phyloP scores from a whole-genome alignment of 805 yeast genomes.

The Starmerella bombicola region DNA sequence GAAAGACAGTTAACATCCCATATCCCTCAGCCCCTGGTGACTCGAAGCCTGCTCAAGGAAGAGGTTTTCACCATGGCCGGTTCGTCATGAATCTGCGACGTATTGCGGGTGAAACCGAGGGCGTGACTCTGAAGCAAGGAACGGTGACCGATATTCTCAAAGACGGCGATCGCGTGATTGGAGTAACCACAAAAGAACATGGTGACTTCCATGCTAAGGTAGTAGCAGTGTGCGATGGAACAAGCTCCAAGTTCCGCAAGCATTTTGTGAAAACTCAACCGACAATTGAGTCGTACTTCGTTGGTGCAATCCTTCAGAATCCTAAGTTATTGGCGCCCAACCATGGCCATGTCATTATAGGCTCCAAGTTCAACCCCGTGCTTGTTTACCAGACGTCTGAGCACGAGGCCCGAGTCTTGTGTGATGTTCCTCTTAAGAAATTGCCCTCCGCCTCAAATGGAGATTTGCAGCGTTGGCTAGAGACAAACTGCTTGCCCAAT shows the following conservation, averaged over 20 bases:
- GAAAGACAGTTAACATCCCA: conserved; percentile 44
- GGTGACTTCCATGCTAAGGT: conserved; percentile 43
- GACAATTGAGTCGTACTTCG: conserved; percentile 65
- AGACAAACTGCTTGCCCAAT: conserved; percentile 46
- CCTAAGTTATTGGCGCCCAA: conserved; percentile 62
- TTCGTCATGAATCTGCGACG: conserved; percentile 65
- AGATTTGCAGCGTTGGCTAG: conserved; percentile 49
- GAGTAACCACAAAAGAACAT: conserved; percentile 43
- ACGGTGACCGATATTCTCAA: conserved; percentile 56
- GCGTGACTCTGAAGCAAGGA: conserved; percentile 71
- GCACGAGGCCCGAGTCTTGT: conserved; percentile 71
- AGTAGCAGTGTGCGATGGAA: conserved; percentile 82
- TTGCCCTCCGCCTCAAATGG: conserved; percentile 54
- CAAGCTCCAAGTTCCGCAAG: conserved; percentile 81
- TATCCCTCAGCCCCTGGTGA: conserved; percentile 39
- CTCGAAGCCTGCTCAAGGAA: conserved; percentile 42
- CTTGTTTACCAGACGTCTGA: conserved; percentile 77
- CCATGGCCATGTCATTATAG: conserved; percentile 84
- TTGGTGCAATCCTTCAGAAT: conserved; percentile 63
- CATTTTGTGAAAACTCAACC: conserved; percentile 57
- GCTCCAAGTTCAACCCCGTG: conserved; percentile 68
- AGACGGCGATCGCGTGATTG: conserved; percentile 46
- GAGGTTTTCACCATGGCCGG: conserved; percentile 86
- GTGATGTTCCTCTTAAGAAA: conserved; percentile 63
- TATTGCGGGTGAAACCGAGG: conserved; percentile 55